Evolutionary conservation across 2,329 filamentous ascomycete species (phyloP).

Genomic region (Macroventuria anomochaeta): DNA sequence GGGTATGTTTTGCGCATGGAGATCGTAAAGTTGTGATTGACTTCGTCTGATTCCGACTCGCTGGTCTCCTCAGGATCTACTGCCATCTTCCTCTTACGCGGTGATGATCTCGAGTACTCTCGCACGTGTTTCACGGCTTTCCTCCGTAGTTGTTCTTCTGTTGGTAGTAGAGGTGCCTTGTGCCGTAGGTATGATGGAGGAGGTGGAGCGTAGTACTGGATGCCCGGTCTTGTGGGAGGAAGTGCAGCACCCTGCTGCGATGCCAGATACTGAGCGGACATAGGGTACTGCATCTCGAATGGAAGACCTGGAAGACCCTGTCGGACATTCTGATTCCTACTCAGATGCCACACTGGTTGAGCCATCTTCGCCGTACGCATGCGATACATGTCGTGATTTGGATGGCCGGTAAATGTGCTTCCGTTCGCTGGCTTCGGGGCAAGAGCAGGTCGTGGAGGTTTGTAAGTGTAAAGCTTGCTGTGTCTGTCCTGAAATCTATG

Average conservation of each 20-base stretch:
- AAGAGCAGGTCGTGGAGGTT: constrained; percentile 8
- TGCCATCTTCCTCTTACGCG: not conserved
- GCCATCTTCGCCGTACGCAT: constrained; percentile 19
- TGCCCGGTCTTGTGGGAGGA: not conserved
- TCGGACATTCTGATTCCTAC: not conserved
- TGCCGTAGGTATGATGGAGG: not conserved
- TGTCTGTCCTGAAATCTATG: constrained; percentile 22
- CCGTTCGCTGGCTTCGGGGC: constrained; percentile 13
- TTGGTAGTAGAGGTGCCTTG: not conserved
- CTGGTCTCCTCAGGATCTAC: not conserved
- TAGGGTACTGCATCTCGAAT: not conserved
- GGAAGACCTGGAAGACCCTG: not conserved
- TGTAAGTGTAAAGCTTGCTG: constrained; percentile 17
- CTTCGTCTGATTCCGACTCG: not conserved
- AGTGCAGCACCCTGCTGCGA: not conserved
- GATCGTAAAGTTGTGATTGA: not conserved
- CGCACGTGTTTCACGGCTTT: constrained; percentile 25
- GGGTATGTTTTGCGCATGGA: not conserved
- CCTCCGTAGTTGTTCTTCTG: constrained; percentile 23
- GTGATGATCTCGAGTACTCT: constrained; percentile 8
- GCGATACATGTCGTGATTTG: constrained; percentile 24
- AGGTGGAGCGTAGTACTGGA: not conserved
- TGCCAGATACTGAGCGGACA: not conserved
- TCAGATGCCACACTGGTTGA: not conserved
- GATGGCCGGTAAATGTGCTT: constrained; percentile 22